Base-by-base conservation (phyloP, 306 rosid species). In the Fagus sylvatica region DNA sequence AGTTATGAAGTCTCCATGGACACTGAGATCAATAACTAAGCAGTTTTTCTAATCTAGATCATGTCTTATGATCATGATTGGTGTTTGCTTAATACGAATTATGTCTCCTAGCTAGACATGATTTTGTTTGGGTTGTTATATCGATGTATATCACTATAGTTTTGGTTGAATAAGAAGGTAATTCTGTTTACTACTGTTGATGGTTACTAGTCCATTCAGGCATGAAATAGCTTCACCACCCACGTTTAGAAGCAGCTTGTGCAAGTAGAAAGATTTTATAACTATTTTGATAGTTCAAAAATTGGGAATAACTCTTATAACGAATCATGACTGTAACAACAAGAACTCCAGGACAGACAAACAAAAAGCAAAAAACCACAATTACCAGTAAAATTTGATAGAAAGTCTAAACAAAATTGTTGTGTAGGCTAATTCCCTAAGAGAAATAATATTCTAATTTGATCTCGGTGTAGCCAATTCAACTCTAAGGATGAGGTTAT, bases 391-490 rank as follows among this genome's bases (percentile, higher is more conserved):
- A 22, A 56, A n/a, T 56, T 22, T 56, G 62, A 56, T 28, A 19
- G 62, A 28, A 22, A 22, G 12, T 10, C 62, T 22, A 7, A 1
- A 22, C 62, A 56, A 56, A 56, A 56, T 56, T 22, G 2, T 15
- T 56, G 62, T 22, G 62, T 2, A 56, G 62, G 36, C 34, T 2
- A 3, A 56, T 12, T 22, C 19, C 62, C 62, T 6, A 3, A 10
- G 4, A 46, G 11, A 46, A 46, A 46, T 1, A 46, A 46, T 46
- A 46, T 46, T 10, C 85, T 86, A 88, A 74, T 83, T 88, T 39
- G 90, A 69, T 75, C 92, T 84, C 13, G 92, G 92, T 3, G 92
- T 88, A n/a, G 92, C 92, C 92, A 90, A 88, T 69, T 88, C 92
- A 54, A 88, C 92, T 69, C 90, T 74, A 80, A 88, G 90, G 87